Conservation (phyloP, 2,329 filamentous ascomycete genomes). For the Rhinocladiella similis region DNA sequence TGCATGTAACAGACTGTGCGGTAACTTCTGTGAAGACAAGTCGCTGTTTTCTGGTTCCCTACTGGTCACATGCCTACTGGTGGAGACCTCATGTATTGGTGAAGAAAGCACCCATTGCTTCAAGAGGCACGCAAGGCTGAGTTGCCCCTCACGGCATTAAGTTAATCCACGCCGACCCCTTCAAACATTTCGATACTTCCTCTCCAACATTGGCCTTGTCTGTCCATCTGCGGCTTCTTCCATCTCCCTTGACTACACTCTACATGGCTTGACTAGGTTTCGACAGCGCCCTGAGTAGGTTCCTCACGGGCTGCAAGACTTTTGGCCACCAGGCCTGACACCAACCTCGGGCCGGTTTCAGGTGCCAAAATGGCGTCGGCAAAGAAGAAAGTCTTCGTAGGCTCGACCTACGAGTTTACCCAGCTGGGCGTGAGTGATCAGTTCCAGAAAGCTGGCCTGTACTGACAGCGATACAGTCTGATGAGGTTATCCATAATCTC, state of each 20-base stretch:
- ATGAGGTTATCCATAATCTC: conserved; percentile 16
- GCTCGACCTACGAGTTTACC: conserved; percentile 19
- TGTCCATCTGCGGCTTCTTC: background rate
- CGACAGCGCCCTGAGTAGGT: no score
- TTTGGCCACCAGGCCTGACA: conserved; percentile 1
- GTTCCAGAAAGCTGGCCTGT: background rate
- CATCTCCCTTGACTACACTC: background rate
- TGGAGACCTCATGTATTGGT: no score
- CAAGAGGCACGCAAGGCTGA: conserved; percentile 11
- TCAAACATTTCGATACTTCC: background rate
- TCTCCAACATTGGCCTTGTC: background rate
- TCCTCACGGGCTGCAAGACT: background rate
- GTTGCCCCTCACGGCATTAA: conserved; percentile 12
- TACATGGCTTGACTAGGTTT: no score
- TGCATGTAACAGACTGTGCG: no score
- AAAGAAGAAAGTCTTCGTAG: conserved; percentile 21
- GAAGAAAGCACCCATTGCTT: no score
- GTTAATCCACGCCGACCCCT: conserved; percentile 2
- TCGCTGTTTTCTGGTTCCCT: no score
- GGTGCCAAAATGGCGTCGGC: conserved; percentile 10
- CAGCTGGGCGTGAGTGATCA: conserved; percentile 13
- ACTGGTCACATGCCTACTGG: no score
- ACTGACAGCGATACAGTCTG: conserved; percentile 11
- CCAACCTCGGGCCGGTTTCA: background rate
- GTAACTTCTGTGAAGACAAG: no score